Evolutionary conservation across 352 stramenopile species (phyloP).

Genomic region (Blastocystis sp.): DNA sequence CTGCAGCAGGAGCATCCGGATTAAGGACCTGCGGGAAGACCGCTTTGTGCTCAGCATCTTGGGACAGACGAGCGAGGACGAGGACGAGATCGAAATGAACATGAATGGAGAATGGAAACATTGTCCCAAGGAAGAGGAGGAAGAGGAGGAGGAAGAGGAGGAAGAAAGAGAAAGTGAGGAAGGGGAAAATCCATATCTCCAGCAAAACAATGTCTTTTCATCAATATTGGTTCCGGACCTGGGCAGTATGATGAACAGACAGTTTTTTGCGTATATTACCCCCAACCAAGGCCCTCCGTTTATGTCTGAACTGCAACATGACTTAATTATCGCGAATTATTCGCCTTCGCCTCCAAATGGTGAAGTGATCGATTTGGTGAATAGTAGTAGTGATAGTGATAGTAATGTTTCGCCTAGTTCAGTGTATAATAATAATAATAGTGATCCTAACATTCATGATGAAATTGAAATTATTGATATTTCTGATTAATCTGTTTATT

Average conservation of each 20-base stretch:
- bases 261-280: too few species aligned
- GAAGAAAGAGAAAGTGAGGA: background rate
- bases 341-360: background rate
- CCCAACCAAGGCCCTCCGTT: too few species aligned
- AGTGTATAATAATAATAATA: background rate
- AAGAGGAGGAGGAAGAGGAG: background rate
- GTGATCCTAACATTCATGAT: background rate
- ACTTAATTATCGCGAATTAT: too few species aligned
- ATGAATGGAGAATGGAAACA: background rate
- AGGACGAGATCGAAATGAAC: constrained; percentile 9
- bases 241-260: too few species aligned
- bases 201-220: too few species aligned
- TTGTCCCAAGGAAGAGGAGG: background rate
- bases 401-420: background rate
- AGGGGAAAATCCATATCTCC: background rate
- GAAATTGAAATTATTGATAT: background rate
- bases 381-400: background rate
- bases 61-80: background rate
- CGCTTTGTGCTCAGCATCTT: background rate
- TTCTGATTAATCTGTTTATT: background rate
- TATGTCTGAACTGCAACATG: too few species aligned
- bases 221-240: too few species aligned
- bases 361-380: constrained; percentile 1
- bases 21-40: background rate
- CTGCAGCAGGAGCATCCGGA: background rate